These are phyloP conservation scores for Aspergillus persii DNA, from an alignment of 2,329 filamentous ascomycete genomes.

Conservation along the genomic window DNA sequence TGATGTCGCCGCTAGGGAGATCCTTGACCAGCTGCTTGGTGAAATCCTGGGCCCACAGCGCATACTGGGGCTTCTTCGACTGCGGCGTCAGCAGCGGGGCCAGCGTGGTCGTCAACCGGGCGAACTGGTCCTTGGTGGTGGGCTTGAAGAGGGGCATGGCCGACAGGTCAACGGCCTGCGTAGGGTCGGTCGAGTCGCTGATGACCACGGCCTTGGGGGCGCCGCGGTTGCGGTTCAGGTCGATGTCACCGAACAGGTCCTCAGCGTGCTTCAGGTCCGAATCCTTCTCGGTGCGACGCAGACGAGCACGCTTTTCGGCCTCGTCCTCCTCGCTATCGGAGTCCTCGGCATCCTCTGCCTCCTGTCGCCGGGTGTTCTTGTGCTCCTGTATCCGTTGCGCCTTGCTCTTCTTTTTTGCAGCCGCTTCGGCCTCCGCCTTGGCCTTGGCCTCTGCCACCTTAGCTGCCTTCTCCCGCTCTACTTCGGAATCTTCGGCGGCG, in stretches of 20 bases:
- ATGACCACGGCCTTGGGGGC: conserved; percentile 63
- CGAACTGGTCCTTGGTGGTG: conserved; percentile 80
- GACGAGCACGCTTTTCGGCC: conserved; percentile 68
- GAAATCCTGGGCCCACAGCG: conserved; percentile 87
- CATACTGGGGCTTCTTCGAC: conserved; percentile 85
- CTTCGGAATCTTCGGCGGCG: conserved; percentile 93
- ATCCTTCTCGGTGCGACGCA: conserved; percentile 79
- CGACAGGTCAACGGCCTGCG: conserved; percentile 76
- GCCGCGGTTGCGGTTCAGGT: conserved; percentile 65
- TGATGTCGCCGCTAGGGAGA: conserved; percentile 87
- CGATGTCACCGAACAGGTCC: conserved; percentile 79
- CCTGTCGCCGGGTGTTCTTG: conserved; percentile 61
- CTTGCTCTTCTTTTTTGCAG: conserved; percentile 88
- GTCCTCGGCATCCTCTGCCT: conserved; percentile 56
- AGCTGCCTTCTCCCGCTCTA: conserved; percentile 89
- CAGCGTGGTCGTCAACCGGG: conserved; percentile 73
- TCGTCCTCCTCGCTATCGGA: conserved; percentile 66
- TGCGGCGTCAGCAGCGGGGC: conserved; percentile 72
- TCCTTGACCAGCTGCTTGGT: conserved; percentile 83
- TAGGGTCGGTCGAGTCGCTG: conserved; percentile 69
- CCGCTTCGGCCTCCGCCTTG: conserved; percentile 83
- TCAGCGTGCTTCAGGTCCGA: conserved; percentile 85
- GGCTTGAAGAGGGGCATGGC: conserved; percentile 85
- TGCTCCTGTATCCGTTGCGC: conserved; percentile 80
- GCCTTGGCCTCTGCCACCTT: conserved; percentile 83